Percentiles rank a stretch among this genome's conserved stretches.
Evolutionary conservation across 371 early-diverging fungal genomes (phyloP).

Genomic region (Apophysomyces trapeziformis): DNA sequence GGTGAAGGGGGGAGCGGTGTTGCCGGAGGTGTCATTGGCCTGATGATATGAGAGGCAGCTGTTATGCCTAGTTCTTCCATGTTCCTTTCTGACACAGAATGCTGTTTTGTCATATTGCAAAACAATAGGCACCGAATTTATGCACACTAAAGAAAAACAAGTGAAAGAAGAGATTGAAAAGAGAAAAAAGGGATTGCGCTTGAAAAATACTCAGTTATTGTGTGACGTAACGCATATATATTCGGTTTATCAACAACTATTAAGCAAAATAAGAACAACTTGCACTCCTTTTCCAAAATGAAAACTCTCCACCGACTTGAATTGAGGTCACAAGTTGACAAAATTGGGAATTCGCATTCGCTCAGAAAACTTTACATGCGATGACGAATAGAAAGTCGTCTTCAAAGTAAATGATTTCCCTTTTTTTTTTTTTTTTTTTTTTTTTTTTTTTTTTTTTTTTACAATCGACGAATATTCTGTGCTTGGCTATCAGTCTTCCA

Average conservation of each 20-base stretch:
- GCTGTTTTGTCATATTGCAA: not conserved
- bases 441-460: too few species aligned
- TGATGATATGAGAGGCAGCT: not conserved
- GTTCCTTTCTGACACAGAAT: not conserved
- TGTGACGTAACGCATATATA: slow-evolving; percentile 2
- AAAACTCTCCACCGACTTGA: too few species aligned
- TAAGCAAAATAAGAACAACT: too few species aligned
- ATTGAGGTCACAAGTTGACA: too few species aligned
- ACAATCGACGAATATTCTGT: too few species aligned
- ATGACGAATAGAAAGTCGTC: too few species aligned
- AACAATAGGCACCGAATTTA: slow-evolving; percentile 1
- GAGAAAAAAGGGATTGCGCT: not conserved
- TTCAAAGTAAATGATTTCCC: too few species aligned
- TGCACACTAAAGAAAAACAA: not conserved
- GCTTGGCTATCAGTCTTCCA: too few species aligned
- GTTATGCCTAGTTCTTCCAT: slow-evolving; percentile 3
- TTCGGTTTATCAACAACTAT: not conserved
- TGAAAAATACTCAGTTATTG: not conserved
- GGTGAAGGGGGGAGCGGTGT: slow-evolving; percentile 4
- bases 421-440: too few species aligned
- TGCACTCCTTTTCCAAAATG: not conserved
- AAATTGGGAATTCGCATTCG: too few species aligned
- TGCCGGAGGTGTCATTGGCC: slow-evolving; percentile 3
- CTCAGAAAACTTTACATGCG: too few species aligned
- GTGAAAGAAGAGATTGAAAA: not conserved